Evolutionary conservation across 495 filamentous ascomycete genomes (phyloP), one percentile per base, ranked within the genome.

Genomic region (Xanthoparmelia taractica): DNA sequence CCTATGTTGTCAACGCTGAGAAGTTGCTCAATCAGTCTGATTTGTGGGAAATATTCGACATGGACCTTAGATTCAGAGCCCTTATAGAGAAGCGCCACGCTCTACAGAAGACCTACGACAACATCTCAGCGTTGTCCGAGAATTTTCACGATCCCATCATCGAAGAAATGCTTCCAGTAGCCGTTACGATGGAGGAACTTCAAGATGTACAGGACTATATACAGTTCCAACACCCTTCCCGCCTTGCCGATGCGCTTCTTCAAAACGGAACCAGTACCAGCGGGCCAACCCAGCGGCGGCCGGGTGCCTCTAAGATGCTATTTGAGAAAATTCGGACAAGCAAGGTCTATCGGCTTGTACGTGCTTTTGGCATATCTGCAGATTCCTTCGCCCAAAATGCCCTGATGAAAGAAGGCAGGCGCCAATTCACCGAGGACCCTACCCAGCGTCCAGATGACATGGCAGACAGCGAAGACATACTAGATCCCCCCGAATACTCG

Each of bases 191-290:
- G 79, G 94, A 98, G 66, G 93, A 97, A 70, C 78, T 98, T 18
- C 95, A 98, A 71, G 94, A 98, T 74, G 74, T 98, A 20, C 92
- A 97, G 69, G 94, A 98, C 66, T 97, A 97, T 69, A 78, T 98
- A 60, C 90, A 97, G 73, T 98, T 97, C 76, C 90, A 92, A 67
- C 96, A 97, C 68, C 84, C 90, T 25, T 77, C 87, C 8, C 82
- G 92, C 68, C 76, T 97, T 41, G 90, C 90, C 68, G 92, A 97
- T 66, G 68, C 90, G 54, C 77, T 84, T 11, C 29, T 71, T 37
- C 76, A 80, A 18, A 88, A 88, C 63, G 85, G 85, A 50, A 76
- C 74, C 37, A 64, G 71, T 41, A 61, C 60, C 18, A 66, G 61
- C 56, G 64, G 73, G 17, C 69, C 68, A 63, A 80, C 29, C 54